phyloP scores from a whole-genome alignment of 2,329 filamentous ascomycete species.

The Sporothrix pallida region DNA sequence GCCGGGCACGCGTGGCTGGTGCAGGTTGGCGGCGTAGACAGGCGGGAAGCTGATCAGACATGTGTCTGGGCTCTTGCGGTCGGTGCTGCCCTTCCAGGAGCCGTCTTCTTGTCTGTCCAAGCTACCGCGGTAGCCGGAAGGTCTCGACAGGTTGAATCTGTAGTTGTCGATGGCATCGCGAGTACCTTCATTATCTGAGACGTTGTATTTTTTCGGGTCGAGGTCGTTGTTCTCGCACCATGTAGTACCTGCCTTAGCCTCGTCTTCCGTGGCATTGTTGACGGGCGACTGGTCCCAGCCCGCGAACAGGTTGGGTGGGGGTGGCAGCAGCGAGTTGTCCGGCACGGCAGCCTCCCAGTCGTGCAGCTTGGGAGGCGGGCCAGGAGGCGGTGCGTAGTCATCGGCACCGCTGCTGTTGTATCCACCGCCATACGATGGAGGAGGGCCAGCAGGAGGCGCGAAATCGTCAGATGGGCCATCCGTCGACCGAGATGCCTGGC shows the following conservation, averaged over 20 bases:
- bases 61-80: slow-evolving; percentile 59
- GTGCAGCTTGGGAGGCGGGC: slow-evolving; percentile 53
- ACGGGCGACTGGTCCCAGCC: slow-evolving; percentile 69
- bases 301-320: slow-evolving; percentile 70
- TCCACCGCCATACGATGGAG: slow-evolving; percentile 37
- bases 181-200: slow-evolving; percentile 37
- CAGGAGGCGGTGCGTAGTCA: slow-evolving; percentile 43
- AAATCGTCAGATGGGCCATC: slow-evolving; percentile 36
- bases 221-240: slow-evolving; percentile 71
- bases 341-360: slow-evolving; percentile 75
- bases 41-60: slow-evolving; percentile 72
- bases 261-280: slow-evolving; percentile 63
- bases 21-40: slow-evolving; percentile 66
- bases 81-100: slow-evolving; percentile 55
- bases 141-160: slow-evolving; percentile 61
- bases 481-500: not conserved
- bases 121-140: slow-evolving; percentile 54
- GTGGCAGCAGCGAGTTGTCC: slow-evolving; percentile 73
- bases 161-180: slow-evolving; percentile 55
- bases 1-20: slow-evolving; percentile 53
- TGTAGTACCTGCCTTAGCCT: slow-evolving; percentile 63
- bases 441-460: slow-evolving; percentile 39
- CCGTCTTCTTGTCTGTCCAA: slow-evolving; percentile 56
- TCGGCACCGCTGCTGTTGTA: not conserved
- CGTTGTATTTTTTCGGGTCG: slow-evolving; percentile 53